Base-by-base conservation (phyloP, 768 basidiomycete genomes). In the Cyclocybe aegerita region DNA sequence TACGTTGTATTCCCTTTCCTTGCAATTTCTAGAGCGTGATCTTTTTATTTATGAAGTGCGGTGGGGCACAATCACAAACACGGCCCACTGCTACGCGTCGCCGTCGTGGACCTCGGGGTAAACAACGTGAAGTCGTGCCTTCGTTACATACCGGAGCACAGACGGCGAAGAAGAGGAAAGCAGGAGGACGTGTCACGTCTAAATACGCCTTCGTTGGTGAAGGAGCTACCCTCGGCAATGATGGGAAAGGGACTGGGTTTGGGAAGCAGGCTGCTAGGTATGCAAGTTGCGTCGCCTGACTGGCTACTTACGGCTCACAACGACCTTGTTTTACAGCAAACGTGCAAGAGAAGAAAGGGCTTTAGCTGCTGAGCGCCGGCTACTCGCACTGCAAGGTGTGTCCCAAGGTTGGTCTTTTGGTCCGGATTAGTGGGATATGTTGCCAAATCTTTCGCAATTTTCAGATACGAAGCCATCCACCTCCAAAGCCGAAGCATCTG, bases 301-400 rank as follows among this genome's bases (percentile, higher is more conserved):
- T 37, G 16, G 16, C 17, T 7, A 9, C 23, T 8, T 40, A 23
- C 38, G 14, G 33, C 39, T 31, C 10, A 36, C 46, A 15, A 29
- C 54, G 23, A 43, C 39, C 39, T 10, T 32, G 43, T 30, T 16
- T 43, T 40, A 43, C 60, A 93, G 90, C 63, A 90, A 90, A 63
- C 77, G 86, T 31, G 90, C 89, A 10, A 71, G 90, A 51, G 89
- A 90, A 56, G 88, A 90, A 62, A 77, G 90, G 49, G 90, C 88
- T 1, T 56, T 82, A 33, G 90, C 90, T n/a, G 81, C 79, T 6
- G 88, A 93, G 66, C 73, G 70, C 15, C 77, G 91, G 32, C 45
- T 88, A 9, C 67, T 66, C 43, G 72, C 74, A 7, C 59, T 83
- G 40, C 74, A 78, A 63, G 63, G 62, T 35, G 45, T 62, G 40